Evolutionary conservation across 2,329 filamentous ascomycete species (phyloP), one percentile per base, ranked within the genome.

Genomic region (Fusarium dimerum): DNA sequence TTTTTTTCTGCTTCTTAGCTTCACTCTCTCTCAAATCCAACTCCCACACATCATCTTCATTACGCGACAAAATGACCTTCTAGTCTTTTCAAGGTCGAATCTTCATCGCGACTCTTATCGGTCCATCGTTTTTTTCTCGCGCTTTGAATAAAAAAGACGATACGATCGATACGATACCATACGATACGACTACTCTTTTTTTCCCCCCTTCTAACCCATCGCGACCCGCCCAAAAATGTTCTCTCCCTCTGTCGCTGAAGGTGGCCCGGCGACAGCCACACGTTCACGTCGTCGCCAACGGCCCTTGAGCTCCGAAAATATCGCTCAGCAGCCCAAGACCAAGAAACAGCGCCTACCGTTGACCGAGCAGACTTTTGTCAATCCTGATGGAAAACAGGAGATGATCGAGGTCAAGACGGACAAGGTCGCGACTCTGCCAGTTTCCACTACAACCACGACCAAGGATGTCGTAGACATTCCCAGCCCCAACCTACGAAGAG

Each of bases 201-300:
- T 47, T 55, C 46, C 36, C 49, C 34, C 42, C 60, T 49, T 56
- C 50, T 51, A 56, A 47, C 48, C 50, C 48, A 43, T 43, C 43
- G 45, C 62, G 62, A 65, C 51, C 60, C 58, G 50, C 48, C 52
- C 59, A 57, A 56, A 56, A 68, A 87, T 87, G 84, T 87, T 87
- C 71, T 83, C 82, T 48, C 76, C 83, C 43, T 73, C 80, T 43
- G 67, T 73, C 56, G 75, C 75, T 59, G 76, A 79, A 59, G 76
- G 77, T 62, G 78, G 79, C 61, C 77, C 81, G 30, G 78, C 79
- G 62, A 81, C 76, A 58, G 78, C 80, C 47, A 84, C 81, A 48
- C 78, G 84, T 57, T 83, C 82, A 62, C 81, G 84, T 53, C 79
- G 84, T 55, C 80, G 84, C 51, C 83, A 84, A 68, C 80, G 84